These are phyloP conservation scores for Penstemon barbatus DNA, from an alignment of 257 asterid species.

Conservation along the genomic window DNA sequence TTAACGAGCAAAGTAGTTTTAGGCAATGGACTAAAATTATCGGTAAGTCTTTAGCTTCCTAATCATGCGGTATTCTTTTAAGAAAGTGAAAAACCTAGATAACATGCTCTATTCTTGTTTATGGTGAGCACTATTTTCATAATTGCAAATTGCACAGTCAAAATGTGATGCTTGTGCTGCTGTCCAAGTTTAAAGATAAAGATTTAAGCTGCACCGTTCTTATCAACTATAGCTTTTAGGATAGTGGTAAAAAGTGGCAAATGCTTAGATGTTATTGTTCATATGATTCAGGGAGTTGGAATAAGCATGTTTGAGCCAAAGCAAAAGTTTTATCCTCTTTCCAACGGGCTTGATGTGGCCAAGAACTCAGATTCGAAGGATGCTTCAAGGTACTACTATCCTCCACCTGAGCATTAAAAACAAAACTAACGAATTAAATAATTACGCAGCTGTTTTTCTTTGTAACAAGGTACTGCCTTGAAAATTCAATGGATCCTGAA, in stretches of 20 bases:
- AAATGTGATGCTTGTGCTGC: no score
- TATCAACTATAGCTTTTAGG: no score
- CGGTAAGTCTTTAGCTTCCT: slow-evolving; percentile 42
- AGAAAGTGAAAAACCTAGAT: background rate
- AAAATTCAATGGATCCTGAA: slow-evolving; percentile 71
- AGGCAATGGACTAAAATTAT: slow-evolving; percentile 62
- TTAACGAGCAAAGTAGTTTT: slow-evolving; percentile 60
- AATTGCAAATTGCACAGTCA: no score
- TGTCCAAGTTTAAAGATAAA: no score
- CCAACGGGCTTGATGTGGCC: slow-evolving; percentile 68
- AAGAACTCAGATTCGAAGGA: slow-evolving; percentile 48
- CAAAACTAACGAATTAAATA: background rate
- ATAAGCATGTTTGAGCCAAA: slow-evolving; percentile 58
- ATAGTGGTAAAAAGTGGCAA: no score
- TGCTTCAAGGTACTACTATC: slow-evolving; percentile 43
- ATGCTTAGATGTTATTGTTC: background rate
- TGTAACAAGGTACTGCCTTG: slow-evolving; percentile 45
- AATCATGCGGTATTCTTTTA: no score
- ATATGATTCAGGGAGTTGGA: slow-evolving; percentile 67
- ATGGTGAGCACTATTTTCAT: background rate
- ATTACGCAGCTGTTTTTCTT: background rate
- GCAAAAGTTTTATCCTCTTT: slow-evolving; percentile 64
- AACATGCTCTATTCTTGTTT: background rate
- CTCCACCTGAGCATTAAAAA: background rate
- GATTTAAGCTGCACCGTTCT: no score